Conservation (phyloP, 2,329 filamentous ascomycete genomes). For the Saccharata proteae region DNA sequence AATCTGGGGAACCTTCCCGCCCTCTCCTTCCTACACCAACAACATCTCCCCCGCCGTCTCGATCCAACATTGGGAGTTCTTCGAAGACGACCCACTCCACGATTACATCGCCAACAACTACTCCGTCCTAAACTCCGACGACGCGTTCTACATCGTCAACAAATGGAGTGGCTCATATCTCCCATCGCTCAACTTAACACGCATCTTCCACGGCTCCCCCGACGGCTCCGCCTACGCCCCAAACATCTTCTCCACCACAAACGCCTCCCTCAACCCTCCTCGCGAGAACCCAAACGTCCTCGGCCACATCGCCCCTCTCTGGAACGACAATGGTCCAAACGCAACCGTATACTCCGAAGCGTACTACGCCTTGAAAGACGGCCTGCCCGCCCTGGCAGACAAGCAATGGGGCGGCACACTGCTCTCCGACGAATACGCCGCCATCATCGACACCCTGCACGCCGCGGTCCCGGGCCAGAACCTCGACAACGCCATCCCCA, state of each 20-base stretch:
- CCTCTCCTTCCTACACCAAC: slow-evolving; percentile 24
- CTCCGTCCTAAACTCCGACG: slow-evolving; percentile 34
- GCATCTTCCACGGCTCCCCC: slow-evolving; percentile 32
- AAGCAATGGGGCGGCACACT: slow-evolving; percentile 31
- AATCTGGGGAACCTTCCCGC: slow-evolving; percentile 33
- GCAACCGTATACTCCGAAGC: slow-evolving; percentile 37
- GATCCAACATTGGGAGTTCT: slow-evolving; percentile 39
- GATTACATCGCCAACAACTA: slow-evolving; percentile 29
- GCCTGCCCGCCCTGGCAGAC: slow-evolving; percentile 32
- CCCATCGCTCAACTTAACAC: slow-evolving; percentile 34
- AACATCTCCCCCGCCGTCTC: slow-evolving; percentile 31
- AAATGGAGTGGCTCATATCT: slow-evolving; percentile 34
- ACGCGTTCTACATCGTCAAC: slow-evolving; percentile 42
- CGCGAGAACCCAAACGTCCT: slow-evolving; percentile 29
- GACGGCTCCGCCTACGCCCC: slow-evolving; percentile 34
- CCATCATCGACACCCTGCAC: slow-evolving; percentile 13
- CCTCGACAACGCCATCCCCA: slow-evolving; percentile 23
- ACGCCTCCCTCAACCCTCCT: slow-evolving; percentile 36
- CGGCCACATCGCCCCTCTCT: slow-evolving; percentile 26
- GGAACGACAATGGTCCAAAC: slow-evolving; percentile 39
- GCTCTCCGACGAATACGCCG: slow-evolving; percentile 5
- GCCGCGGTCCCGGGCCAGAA: slow-evolving; percentile 34
- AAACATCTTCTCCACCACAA: slow-evolving; percentile 38
- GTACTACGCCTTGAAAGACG: slow-evolving; percentile 35
- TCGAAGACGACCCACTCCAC: slow-evolving; percentile 33